Conservation (phyloP, 2,329 filamentous ascomycete genomes). For the Endothia cerciana region DNA sequence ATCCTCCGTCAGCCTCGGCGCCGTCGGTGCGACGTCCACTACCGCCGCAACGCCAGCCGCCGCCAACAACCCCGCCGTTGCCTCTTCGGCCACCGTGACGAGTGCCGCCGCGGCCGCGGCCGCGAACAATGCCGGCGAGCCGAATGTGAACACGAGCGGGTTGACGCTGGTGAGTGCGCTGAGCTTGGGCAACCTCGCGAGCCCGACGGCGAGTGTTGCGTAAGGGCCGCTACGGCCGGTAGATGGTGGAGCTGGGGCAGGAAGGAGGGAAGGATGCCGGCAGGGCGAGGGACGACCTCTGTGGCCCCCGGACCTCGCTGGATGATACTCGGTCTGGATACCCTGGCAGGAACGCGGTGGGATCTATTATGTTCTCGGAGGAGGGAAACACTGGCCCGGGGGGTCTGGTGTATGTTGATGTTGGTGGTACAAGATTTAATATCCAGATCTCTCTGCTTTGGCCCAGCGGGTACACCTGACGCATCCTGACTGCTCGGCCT, state of each 20-base stretch:
- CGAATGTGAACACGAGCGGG: slow-evolving; percentile 45
- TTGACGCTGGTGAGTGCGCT: slow-evolving; percentile 48
- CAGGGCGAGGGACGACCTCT: background rate
- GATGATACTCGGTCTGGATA: background rate
- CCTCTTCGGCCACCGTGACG: slow-evolving; percentile 28
- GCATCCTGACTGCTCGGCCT: too few species aligned
- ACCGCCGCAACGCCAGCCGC: slow-evolving; percentile 32
- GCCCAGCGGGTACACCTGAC: background rate
- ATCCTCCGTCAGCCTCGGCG: slow-evolving; percentile 37
- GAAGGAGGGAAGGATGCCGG: slow-evolving; percentile 1
- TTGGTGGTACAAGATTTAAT: slow-evolving; percentile 14
- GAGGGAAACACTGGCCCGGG: background rate
- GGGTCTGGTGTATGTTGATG: slow-evolving; percentile 1
- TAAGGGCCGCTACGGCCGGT: background rate
- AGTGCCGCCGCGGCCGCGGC: slow-evolving; percentile 30
- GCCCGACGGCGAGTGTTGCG: slow-evolving; percentile 32
- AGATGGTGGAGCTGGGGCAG: background rate
- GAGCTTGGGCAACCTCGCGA: slow-evolving; percentile 47
- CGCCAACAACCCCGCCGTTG: slow-evolving; percentile 33
- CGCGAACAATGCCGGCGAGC: slow-evolving; percentile 31
- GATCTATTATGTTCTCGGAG: slow-evolving; percentile 9
- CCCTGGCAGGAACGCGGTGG: background rate
- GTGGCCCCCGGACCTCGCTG: background rate
- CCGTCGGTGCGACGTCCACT: slow-evolving; percentile 27
- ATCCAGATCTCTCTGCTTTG: slow-evolving; percentile 5